Conservation (phyloP, 2,329 filamentous ascomycete species). For the Pestalotiopsis sp. region DNA sequence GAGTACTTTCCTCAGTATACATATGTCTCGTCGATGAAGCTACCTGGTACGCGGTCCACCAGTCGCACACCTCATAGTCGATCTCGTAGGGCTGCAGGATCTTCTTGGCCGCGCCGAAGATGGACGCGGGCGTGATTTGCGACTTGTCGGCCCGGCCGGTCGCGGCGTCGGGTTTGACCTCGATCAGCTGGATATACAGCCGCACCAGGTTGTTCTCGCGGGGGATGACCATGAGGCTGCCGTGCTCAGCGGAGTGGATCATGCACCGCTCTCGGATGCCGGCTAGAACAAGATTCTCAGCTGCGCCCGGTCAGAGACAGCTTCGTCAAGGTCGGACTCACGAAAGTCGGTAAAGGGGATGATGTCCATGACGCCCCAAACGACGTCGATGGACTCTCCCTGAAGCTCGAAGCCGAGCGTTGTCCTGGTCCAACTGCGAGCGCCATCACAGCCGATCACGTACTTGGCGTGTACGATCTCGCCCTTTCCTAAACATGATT, state of each 20-base stretch:
- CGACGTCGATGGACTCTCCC: constrained; percentile 52
- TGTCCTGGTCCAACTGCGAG: constrained; percentile 26
- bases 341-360: constrained; percentile 47
- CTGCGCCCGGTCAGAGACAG: not conserved
- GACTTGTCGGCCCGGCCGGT: constrained; percentile 47
- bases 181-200: constrained; percentile 58
- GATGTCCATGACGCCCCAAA: constrained; percentile 46
- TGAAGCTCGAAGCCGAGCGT: constrained; percentile 45
- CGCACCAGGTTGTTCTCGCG: constrained; percentile 61
- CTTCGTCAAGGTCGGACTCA: constrained; percentile 16
- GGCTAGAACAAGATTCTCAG: constrained; percentile 25
- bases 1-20: too few species aligned
- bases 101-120: constrained; percentile 58
- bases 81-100: constrained; percentile 67
- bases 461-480: constrained; percentile 37
- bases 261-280: constrained; percentile 57
- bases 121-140: constrained; percentile 59
- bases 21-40: not conserved
- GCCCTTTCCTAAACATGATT: constrained; percentile 23
- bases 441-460: constrained; percentile 27
- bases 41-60: constrained; percentile 70
- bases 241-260: constrained; percentile 52
- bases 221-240: constrained; percentile 61
- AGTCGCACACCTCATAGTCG: constrained; percentile 63
- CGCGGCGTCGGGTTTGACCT: constrained; percentile 27